phyloP scores from a whole-genome alignment of 306 rosid genomes.

The Boehmeria nivea region DNA sequence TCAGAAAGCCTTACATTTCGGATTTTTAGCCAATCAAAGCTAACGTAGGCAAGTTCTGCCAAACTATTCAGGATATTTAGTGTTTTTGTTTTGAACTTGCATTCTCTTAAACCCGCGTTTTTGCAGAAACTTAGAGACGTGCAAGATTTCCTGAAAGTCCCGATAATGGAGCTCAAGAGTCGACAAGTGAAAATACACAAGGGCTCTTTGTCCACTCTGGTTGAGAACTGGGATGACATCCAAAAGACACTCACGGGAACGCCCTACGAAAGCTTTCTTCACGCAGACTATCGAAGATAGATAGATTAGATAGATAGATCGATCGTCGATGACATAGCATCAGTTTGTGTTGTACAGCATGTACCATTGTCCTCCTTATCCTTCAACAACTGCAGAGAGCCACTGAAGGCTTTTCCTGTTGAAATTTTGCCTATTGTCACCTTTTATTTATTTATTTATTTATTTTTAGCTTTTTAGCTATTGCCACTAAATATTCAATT shows the following conservation, averaged over 20 bases:
- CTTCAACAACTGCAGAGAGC: conserved; percentile 29
- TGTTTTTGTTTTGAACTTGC: too few relatives aligned
- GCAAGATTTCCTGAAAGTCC: conserved; percentile 82
- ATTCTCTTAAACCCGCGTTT: too few relatives aligned
- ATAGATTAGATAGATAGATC: conserved; percentile 8
- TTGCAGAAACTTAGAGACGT: conserved; percentile 64
- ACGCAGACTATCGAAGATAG: conserved; percentile 39
- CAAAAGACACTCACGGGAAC: conserved; percentile 59
- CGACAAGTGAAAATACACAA: conserved; percentile 95
- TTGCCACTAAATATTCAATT: conserved; percentile 42
- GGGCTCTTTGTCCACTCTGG: conserved; percentile 58
- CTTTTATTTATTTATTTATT: conserved; percentile 8
- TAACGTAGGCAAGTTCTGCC: too few relatives aligned
- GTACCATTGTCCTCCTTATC: background rate
- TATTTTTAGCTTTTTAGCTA: conserved; percentile 1
- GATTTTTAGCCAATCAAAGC: too few relatives aligned
- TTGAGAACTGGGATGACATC: conserved; percentile 65
- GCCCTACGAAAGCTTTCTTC: conserved; percentile 51
- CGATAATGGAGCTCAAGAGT: conserved; percentile 56
- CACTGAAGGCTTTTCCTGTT: conserved; percentile 41
- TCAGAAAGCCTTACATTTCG: too few relatives aligned
- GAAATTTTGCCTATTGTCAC: conserved; percentile 36
- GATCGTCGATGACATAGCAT: background rate
- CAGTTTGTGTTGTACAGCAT: background rate
- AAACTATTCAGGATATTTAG: too few relatives aligned